Percentiles rank a stretch among this genome's conserved stretches.
Evolutionary conservation across 768 basidiomycete species (phyloP).

Genomic region (Mycena kentingensis): DNA sequence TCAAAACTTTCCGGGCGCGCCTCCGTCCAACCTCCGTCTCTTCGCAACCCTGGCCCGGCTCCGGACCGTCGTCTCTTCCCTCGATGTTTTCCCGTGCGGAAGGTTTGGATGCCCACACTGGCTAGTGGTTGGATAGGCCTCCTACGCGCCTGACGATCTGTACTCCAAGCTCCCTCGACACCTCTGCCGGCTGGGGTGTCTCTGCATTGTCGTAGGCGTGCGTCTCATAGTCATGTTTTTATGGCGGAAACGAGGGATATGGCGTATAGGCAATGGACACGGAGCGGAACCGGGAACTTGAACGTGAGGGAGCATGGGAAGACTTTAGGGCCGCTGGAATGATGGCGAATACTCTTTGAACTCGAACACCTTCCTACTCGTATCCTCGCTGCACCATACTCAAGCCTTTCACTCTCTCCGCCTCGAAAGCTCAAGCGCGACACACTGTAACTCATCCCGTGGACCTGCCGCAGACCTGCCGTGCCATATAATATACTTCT

Average conservation of each 20-base stretch:
- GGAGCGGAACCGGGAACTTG: too few relatives aligned
- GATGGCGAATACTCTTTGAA: too few relatives aligned
- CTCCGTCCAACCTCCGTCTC: conserved; percentile 31
- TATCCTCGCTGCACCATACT: too few relatives aligned
- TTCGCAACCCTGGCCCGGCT: conserved; percentile 45
- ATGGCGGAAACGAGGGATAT: conserved; percentile 24
- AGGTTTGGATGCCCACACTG: conserved; percentile 63
- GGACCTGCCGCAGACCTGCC: too few relatives aligned
- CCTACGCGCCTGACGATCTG: conserved; percentile 89
- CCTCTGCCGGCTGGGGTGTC: conserved; percentile 63
- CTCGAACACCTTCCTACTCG: too few relatives aligned
- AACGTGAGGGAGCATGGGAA: too few relatives aligned
- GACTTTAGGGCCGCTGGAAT: too few relatives aligned
- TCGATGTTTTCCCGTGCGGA: conserved; percentile 30
- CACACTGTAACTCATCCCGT: too few relatives aligned
- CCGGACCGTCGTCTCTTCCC: conserved; percentile 49
- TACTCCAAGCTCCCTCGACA: conserved; percentile 64
- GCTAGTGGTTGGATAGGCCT: conserved; percentile 78
- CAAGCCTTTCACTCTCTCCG: too few relatives aligned
- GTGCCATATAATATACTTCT: too few relatives aligned
- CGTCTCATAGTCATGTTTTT: conserved; percentile 55
- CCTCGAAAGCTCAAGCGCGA: too few relatives aligned
- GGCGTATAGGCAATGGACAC: conserved; percentile 9
- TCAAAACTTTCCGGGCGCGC: conserved; percentile 57
- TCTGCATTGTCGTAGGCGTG: conserved; percentile 85